Evolutionary conservation across 2,329 filamentous ascomycete genomes (phyloP).

Genomic region (Davidsoniella australis): DNA sequence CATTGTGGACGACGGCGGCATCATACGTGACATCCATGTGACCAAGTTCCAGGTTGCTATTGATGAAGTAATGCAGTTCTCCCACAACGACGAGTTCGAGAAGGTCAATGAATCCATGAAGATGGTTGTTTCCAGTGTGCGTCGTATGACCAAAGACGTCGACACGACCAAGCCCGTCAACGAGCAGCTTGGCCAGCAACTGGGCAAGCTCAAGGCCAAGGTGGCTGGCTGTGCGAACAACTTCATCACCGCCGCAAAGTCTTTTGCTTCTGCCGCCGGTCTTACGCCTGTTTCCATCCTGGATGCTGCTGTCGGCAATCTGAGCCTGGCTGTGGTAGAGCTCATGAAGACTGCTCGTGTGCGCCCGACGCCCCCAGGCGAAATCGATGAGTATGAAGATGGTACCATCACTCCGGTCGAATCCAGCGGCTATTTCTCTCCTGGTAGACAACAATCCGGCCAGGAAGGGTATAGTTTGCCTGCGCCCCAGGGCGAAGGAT

Average conservation of each 20-base stretch:
- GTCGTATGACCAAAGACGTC: conserved; percentile 70
- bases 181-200: conserved; percentile 37
- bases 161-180: conserved; percentile 38
- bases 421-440: conserved; percentile 52
- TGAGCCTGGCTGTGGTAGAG: conserved; percentile 73
- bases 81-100: conserved; percentile 55
- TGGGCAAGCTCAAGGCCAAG: conserved; percentile 56
- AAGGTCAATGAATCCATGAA: conserved; percentile 77
- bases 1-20: conserved; percentile 53
- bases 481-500: conserved; percentile 3
- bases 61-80: conserved; percentile 70
- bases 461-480: conserved; percentile 8
- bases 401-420: conserved; percentile 47
- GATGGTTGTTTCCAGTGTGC: conserved; percentile 62
- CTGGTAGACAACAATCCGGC: conserved; percentile 22
- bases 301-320: conserved; percentile 81
- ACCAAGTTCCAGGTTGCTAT: conserved; percentile 91
- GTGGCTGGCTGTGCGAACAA: conserved; percentile 92
- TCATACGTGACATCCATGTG: conserved; percentile 81
- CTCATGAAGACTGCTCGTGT: conserved; percentile 74
- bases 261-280: conserved; percentile 66
- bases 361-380: conserved; percentile 52
- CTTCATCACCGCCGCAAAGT: conserved; percentile 85
- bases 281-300: conserved; percentile 85
- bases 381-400: conserved; percentile 65